Conservation (phyloP, 2,329 filamentous ascomycete genomes). For the Alternaria infectoria region DNA sequence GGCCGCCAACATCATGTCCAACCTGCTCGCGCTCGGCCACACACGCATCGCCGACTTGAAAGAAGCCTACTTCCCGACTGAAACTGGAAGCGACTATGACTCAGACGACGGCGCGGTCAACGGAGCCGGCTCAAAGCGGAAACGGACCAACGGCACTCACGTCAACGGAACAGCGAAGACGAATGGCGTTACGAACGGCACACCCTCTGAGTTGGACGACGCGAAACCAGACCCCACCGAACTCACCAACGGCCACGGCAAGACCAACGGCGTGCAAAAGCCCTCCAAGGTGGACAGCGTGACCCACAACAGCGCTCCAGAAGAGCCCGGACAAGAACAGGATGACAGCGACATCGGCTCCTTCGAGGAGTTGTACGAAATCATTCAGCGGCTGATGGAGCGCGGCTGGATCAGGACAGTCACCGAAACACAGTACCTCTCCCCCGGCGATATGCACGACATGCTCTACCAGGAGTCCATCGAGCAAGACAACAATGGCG, state of each 20-base stretch:
- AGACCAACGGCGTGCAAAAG: conserved; percentile 19
- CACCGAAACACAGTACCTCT: conserved; percentile 54
- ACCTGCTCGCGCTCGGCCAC: conserved; percentile 78
- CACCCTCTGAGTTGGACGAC: conserved; percentile 12
- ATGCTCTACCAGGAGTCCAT: conserved; percentile 70
- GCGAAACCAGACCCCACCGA: conserved; percentile 2
- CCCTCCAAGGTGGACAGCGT: conserved; percentile 13
- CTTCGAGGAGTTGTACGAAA: conserved; percentile 50
- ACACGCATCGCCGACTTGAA: conserved; percentile 73
- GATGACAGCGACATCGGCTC: conserved; percentile 44
- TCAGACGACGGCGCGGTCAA: conserved; percentile 38
- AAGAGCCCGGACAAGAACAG: conserved; percentile 16
- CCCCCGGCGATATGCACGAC: conserved; percentile 61
- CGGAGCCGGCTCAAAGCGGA: conserved; percentile 30
- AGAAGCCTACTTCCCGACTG: conserved; percentile 63
- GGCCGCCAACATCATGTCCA: conserved; percentile 76
- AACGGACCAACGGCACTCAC: conserved; percentile 27
- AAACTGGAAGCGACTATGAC: conserved; percentile 40
- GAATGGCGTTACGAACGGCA: conserved; percentile 23
- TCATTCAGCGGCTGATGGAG: conserved; percentile 61
- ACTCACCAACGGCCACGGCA: conserved; percentile 16
- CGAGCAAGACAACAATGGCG: conserved; percentile 57
- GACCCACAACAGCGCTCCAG: conserved; percentile 7
- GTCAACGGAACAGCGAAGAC: conserved; percentile 25
- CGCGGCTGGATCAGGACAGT: conserved; percentile 73